Base-by-base conservation (phyloP, 1,284 basidiomycete species). In the Cutaneotrichosporon sp. region DNA sequence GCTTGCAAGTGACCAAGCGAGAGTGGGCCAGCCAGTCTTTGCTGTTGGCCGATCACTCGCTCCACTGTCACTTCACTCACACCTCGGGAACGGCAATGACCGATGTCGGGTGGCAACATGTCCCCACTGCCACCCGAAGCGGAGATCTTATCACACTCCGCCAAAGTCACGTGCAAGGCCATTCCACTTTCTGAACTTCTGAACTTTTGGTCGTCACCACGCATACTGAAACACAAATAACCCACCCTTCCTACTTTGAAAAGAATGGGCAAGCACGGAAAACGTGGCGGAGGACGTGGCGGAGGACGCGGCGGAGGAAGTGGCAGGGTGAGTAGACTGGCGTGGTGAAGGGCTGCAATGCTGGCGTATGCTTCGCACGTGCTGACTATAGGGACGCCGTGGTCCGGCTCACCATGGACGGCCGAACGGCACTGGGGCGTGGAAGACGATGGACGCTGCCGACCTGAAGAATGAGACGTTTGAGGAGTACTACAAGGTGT, bases 401-500 rank as follows among this genome's bases (percentile, higher is more conserved):
- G 16, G 49, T 33, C 19, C 46, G 24, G 10, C 14, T 26, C 16
- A 12, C 20, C 38, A 24, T 16, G 38, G 38, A 6, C 38, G 38
- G 11, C 26, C 37, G 16, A 27, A 38, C 29, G 38, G 37, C 19
- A 12, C 31, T 8, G 52, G 57, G 19, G 41, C 34, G 17, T 71
- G 62, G 61, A 61, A 60, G 47, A 46, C 46, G 14, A 59, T 58
- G 26, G 51, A 34, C 20, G 35, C 49, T 17, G 54, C 52, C n/a
- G 60, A 64, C n/a, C 62, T 62, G 85, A 67, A 80, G 54, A 91
- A 90, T 67, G 80, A 81, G 41, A 80, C 80, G 2, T 86, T 93
- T 61, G 81, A 81, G 56, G 77, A 78, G 38, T 93, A 91, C 74
- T 93, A 93, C 78, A 81, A 71, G 63, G n/a, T n/a, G n/a, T n/a